These are phyloP conservation scores for Pulveroboletus sp. DNA, from an alignment of 768 basidiomycete genomes.

Conservation along the genomic window DNA sequence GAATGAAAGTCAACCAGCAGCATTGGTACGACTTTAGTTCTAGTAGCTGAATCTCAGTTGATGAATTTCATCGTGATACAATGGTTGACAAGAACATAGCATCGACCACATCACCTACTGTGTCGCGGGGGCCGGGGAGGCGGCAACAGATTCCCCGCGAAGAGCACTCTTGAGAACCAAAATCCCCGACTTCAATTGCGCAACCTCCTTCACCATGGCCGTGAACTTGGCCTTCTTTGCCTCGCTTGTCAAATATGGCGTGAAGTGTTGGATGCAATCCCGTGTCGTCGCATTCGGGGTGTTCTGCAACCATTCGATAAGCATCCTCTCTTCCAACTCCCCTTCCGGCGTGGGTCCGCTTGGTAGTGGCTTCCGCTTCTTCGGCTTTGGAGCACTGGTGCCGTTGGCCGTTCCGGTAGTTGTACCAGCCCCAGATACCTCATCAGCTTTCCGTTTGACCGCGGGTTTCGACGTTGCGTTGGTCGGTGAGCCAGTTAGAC, in stretches of 20 bases:
- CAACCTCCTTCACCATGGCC: conserved; percentile 76
- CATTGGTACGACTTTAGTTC: not conserved
- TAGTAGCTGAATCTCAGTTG: conserved; percentile 11
- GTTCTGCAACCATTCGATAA: conserved; percentile 72
- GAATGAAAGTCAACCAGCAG: not conserved
- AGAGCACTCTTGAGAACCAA: conserved; percentile 51
- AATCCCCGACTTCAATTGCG: conserved; percentile 62
- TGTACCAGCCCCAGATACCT: conserved; percentile 27
- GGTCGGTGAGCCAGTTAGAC: conserved; percentile 25
- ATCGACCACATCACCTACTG: conserved; percentile 19
- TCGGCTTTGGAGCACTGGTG: conserved; percentile 39
- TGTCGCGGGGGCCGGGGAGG: conserved; percentile 22
- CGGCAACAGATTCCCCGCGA: conserved; percentile 28
- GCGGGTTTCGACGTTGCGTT: conserved; percentile 36
- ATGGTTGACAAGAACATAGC: conserved; percentile 13
- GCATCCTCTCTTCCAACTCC: conserved; percentile 59
- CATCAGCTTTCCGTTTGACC: conserved; percentile 61
- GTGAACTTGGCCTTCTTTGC: conserved; percentile 73
- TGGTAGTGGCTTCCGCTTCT: conserved; percentile 50
- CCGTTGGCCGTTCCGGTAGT: conserved; percentile 14
- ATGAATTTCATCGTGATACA: conserved; percentile 18
- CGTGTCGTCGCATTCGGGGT: conserved; percentile 68
- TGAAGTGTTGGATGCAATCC: conserved; percentile 79
- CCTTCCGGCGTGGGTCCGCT: conserved; percentile 42
- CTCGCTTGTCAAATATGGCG: conserved; percentile 65